Evolutionary conservation across 2,329 filamentous ascomycete species (phyloP).

Genomic region (Elsinoe batatas): DNA sequence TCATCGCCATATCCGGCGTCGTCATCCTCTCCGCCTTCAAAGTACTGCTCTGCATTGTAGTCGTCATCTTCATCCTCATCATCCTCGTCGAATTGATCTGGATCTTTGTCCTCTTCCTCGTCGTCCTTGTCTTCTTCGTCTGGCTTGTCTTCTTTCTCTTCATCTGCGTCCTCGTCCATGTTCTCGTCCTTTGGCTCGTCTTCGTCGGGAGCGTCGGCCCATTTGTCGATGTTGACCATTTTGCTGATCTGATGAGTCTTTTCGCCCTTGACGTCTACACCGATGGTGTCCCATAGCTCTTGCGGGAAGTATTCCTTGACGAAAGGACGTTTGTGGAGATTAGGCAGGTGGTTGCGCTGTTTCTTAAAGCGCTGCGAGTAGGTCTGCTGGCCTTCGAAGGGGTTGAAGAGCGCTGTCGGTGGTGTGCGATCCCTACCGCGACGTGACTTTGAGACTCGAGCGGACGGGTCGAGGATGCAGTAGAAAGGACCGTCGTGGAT

Average conservation of each 20-base stretch:
- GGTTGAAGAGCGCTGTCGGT: slow-evolving; percentile 42
- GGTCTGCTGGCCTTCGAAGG: slow-evolving; percentile 52
- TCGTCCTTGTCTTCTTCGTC: slow-evolving; percentile 40
- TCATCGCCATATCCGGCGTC: slow-evolving; percentile 43
- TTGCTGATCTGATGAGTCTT: slow-evolving; percentile 8
- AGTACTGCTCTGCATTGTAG: slow-evolving; percentile 57
- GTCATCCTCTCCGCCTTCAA: slow-evolving; percentile 51
- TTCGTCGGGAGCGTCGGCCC: slow-evolving; percentile 26
- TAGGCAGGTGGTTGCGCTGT: slow-evolving; percentile 45
- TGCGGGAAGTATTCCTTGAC: slow-evolving; percentile 49
- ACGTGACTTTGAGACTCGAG: slow-evolving; percentile 29
- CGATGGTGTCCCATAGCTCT: slow-evolving; percentile 47
- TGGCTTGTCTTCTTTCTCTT: slow-evolving; percentile 27
- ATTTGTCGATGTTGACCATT: slow-evolving; percentile 13
- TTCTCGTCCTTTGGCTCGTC: slow-evolving; percentile 30
- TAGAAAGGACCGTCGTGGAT: slow-evolving; percentile 53
- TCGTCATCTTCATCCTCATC: slow-evolving; percentile 49
- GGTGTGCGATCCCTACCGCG: slow-evolving; percentile 7
- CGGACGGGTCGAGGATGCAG: slow-evolving; percentile 42
- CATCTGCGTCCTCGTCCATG: slow-evolving; percentile 31
- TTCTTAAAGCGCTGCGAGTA: slow-evolving; percentile 48
- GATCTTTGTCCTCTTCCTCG: slow-evolving; percentile 48
- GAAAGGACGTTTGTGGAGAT: slow-evolving; percentile 43
- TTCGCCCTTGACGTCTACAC: slow-evolving; percentile 18
- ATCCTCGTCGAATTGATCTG: slow-evolving; percentile 49